Evolutionary conservation across 257 asterid species (phyloP).

Genomic region (Ballota nigra): DNA sequence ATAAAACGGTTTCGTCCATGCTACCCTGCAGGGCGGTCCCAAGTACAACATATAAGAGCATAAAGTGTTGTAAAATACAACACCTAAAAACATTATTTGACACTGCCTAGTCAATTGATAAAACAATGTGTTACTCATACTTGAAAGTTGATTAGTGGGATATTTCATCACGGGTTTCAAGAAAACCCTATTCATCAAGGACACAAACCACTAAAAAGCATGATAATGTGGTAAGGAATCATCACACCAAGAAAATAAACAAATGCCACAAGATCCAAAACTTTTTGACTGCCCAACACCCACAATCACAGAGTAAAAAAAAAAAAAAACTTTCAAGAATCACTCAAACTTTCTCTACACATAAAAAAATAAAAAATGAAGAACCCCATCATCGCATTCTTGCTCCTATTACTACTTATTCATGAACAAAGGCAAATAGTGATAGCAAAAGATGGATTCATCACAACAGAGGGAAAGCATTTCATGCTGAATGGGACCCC

Average conservation of each 20-base stretch:
- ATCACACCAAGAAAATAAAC: not conserved
- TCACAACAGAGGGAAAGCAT: conserved; percentile 37
- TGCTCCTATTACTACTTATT: conserved; percentile 26
- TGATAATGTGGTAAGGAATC: not conserved
- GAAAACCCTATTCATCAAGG: not conserved
- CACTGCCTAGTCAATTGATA: no score
- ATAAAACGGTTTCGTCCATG: no score
- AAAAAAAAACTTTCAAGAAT: not conserved
- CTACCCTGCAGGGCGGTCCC: no score
- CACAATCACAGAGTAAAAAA: not conserved
- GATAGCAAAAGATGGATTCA: conserved; percentile 40
- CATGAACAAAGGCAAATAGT: conserved; percentile 15
- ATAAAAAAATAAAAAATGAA: conserved; percentile 25
- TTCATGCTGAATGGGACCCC: conserved; percentile 42
- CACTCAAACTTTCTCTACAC: not conserved
- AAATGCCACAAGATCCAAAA: not conserved
- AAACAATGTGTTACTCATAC: no score
- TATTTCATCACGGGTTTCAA: not conserved
- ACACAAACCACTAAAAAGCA: not conserved
- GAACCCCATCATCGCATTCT: not conserved
- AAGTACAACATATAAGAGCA: no score
- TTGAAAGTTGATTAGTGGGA: not conserved
- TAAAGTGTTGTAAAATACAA: no score
- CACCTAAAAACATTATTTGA: no score
- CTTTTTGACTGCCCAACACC: conserved; percentile 7